phyloP scores from a whole-genome alignment of 805 yeast species.

The Naumovozyma castellii region DNA sequence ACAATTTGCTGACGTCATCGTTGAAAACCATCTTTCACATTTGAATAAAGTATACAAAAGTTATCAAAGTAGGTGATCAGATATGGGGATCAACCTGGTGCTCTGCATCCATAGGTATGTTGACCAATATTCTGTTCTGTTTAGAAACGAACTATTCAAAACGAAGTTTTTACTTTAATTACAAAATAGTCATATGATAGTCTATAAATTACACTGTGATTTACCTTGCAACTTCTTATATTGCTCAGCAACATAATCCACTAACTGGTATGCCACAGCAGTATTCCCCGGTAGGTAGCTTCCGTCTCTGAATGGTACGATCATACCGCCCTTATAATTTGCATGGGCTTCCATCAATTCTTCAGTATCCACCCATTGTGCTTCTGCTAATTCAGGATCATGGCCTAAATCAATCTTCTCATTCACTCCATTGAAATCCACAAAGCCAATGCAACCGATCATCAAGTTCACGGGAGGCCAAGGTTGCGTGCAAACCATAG shows the following conservation, averaged over 20 bases:
- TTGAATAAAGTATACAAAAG: too few species aligned
- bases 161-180: too few species aligned
- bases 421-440: conserved; percentile 57
- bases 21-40: too few species aligned
- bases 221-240: conserved; percentile 1
- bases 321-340: conserved; percentile 15
- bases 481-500: conserved; percentile 72
- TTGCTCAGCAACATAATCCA: conserved; percentile 8
- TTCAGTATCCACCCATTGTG: conserved; percentile 66
- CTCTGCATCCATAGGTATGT: too few species aligned
- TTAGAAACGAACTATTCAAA: too few species aligned
- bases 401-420: conserved; percentile 63
- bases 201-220: too few species aligned
- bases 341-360: conserved; percentile 38
- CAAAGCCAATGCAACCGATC: conserved; percentile 83
- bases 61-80: too few species aligned
- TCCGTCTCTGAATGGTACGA: conserved; percentile 14
- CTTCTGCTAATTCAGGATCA: conserved; percentile 80
- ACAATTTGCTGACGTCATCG: too few species aligned
- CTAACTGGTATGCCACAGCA: conserved; percentile 25
- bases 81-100: too few species aligned
- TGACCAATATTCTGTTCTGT: too few species aligned
- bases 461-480: conserved; percentile 96
- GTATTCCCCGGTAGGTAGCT: conserved; percentile 24
- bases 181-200: too few species aligned